A percentile compares a stretch with the other conserved stretches of the same genome.
Conservation (phyloP, 495 filamentous ascomycete species). For the Daldinia caldariorum region DNA sequence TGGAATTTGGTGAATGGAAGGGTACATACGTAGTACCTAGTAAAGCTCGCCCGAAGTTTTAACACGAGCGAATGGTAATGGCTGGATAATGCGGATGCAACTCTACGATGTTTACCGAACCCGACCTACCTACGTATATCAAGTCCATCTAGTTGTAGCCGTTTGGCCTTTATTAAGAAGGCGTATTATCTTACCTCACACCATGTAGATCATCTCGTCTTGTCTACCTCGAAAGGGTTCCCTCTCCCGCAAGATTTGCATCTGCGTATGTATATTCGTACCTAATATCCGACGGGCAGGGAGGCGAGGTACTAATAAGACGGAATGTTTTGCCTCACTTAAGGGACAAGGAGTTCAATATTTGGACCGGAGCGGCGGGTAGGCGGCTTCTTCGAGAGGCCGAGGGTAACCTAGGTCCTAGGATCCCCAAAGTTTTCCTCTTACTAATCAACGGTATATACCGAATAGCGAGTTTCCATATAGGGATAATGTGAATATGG, state of each 20-base stretch:
- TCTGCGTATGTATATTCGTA: neutral
- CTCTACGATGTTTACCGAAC: constrained; percentile 25
- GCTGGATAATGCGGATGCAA: constrained; percentile 18
- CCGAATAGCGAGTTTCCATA: constrained; percentile 1
- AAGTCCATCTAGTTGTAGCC: constrained; percentile 16
- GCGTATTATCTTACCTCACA: constrained; percentile 16
- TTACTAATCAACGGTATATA: constrained; percentile 3
- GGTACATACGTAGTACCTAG: constrained; percentile 5
- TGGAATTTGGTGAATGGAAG: constrained; percentile 20
- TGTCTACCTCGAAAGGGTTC: neutral
- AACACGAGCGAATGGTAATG: constrained; percentile 12
- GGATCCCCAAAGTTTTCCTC: neutral
- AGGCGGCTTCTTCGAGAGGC: constrained; percentile 1
- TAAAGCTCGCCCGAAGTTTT: constrained; percentile 28
- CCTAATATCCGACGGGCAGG: neutral
- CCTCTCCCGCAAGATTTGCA: neutral
- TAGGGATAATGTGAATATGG: constrained; percentile 15
- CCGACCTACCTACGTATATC: neutral
- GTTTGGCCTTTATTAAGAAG: constrained; percentile 17
- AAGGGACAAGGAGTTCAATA: constrained; percentile 39
- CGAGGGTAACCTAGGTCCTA: constrained; percentile 4
- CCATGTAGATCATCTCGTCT: constrained; percentile 21
- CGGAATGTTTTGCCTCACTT: constrained; percentile 21
- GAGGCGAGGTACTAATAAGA: neutral
- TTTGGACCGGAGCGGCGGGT: constrained; percentile 37